Evolutionary conservation across 1,139 yeast species (phyloP).

Genomic region (Hanseniaspora uvarum): DNA sequence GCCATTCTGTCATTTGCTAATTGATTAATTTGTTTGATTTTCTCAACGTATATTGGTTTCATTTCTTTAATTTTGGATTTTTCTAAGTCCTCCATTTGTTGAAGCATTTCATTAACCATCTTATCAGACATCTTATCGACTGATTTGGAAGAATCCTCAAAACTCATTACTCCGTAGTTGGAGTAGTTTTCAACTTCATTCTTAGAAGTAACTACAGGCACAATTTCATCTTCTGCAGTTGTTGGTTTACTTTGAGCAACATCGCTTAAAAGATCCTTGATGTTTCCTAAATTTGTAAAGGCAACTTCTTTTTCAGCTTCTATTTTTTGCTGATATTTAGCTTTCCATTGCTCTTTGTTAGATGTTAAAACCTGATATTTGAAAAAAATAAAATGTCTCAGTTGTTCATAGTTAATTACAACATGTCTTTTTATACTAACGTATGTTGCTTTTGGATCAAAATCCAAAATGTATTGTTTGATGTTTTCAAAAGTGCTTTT

Average conservation of each 20-base stretch:
- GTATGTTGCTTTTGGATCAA: background rate
- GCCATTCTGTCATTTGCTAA: slow-evolving; percentile 14
- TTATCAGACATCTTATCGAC: slow-evolving; percentile 2
- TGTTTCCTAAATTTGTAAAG: background rate
- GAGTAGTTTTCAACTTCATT: background rate
- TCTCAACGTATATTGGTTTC: slow-evolving; percentile 3
- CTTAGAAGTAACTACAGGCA: background rate
- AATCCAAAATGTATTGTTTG: background rate
- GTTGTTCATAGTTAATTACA: background rate
- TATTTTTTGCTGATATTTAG: background rate
- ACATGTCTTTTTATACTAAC: background rate
- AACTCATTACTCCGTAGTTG: slow-evolving; percentile 1
- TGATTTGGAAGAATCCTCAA: background rate
- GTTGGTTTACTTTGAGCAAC: background rate
- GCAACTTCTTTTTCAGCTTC: background rate
- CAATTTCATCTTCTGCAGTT: background rate
- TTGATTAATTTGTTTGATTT: slow-evolving; percentile 13
- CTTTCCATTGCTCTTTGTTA: slow-evolving; percentile 4
- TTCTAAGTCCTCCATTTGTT: background rate
- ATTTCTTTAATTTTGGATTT: background rate
- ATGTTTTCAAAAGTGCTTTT: background rate
- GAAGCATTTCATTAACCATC: slow-evolving; percentile 1
- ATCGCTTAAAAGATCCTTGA: background rate
- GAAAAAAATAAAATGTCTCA: slow-evolving; percentile 9
- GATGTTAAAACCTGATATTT: slow-evolving; percentile 4